Conservation (phyloP, 352 stramenopile genomes). For the Phytophthora palmivora region DNA sequence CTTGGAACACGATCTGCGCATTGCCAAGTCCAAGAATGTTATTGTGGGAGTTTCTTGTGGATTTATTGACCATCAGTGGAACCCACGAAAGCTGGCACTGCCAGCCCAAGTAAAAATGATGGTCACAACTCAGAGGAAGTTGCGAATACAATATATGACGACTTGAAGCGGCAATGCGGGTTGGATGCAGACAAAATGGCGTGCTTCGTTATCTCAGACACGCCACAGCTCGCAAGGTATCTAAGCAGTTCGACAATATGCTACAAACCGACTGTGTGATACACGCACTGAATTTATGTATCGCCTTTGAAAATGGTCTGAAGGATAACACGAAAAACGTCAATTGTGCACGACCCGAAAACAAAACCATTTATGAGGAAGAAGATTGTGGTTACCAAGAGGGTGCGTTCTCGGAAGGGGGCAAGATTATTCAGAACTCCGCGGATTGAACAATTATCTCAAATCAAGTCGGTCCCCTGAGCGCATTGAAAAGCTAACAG, state of each 20-base stretch:
- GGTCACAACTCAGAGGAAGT: slow-evolving; percentile 3
- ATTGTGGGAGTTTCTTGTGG: slow-evolving; percentile 12
- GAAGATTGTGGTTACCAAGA: slow-evolving; percentile 2
- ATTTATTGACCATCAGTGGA: slow-evolving; percentile 5
- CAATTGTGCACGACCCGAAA: not conserved
- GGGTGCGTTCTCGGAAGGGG: too few species aligned
- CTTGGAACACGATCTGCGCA: slow-evolving; percentile 17
- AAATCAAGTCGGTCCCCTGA: too few species aligned
- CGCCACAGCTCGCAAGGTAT: slow-evolving; percentile 3
- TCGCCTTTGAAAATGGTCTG: slow-evolving; percentile 4
- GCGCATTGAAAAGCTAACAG: too few species aligned
- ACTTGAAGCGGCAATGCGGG: not conserved
- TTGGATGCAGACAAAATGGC: too few species aligned
- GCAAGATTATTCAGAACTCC: too few species aligned
- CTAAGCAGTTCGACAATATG: not conserved
- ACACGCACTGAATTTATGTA: slow-evolving; percentile 7
- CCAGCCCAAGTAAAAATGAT: slow-evolving; percentile 7
- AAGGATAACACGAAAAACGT: slow-evolving; percentile 6
- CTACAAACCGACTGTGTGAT: slow-evolving; percentile 9
- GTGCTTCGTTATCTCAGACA: slow-evolving; percentile 12
- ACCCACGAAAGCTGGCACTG: not conserved
- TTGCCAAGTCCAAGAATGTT: slow-evolving; percentile 4
- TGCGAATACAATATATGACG: not conserved
- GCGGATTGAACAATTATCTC: too few species aligned
- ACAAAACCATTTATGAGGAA: slow-evolving; percentile 1